These are phyloP conservation scores for Lenzites betulinus DNA, from an alignment of 768 basidiomycete species.

Conservation along the genomic window DNA sequence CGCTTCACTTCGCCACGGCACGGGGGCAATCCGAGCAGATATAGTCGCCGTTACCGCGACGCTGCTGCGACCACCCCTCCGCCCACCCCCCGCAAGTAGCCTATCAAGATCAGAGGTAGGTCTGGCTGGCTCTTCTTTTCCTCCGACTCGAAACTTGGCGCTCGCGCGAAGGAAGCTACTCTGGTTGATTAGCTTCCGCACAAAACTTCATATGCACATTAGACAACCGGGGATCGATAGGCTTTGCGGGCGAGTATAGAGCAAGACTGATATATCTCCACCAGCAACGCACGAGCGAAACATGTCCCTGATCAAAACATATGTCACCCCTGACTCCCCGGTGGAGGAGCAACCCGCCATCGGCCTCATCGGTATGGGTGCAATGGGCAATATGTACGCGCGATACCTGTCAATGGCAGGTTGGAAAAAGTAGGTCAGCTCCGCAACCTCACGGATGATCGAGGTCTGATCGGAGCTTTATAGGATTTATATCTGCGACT, in stretches of 20 bases:
- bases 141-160: too few relatives aligned
- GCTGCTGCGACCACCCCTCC: neutral
- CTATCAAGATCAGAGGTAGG: neutral
- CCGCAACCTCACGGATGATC: too few relatives aligned
- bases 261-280: too few relatives aligned
- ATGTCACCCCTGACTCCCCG: slow-evolving; percentile 39
- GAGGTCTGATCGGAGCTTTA: too few relatives aligned
- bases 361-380: slow-evolving; percentile 96
- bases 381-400: slow-evolving; percentile 97
- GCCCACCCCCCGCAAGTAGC: neutral
- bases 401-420: slow-evolving; percentile 74
- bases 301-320: slow-evolving; percentile 13
- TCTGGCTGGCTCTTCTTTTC: neutral
- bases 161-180: too few relatives aligned
- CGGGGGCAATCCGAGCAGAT: neutral
- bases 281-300: too few relatives aligned
- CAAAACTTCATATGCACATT: too few relatives aligned
- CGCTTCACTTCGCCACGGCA: neutral
- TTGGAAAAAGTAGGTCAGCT: slow-evolving; percentile 69
- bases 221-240: too few relatives aligned
- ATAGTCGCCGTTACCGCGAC: neutral
- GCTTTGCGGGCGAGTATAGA: too few relatives aligned
- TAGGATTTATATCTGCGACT: slow-evolving; percentile 91
- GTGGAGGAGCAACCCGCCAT: slow-evolving; percentile 68
- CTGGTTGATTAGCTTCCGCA: too few relatives aligned